A percentile compares a stretch with the other conserved stretches of the same genome.
These are phyloP conservation scores for Arthrobotrys conoides DNA, from an alignment of 2,329 filamentous ascomycete genomes.

Conservation along the genomic window DNA sequence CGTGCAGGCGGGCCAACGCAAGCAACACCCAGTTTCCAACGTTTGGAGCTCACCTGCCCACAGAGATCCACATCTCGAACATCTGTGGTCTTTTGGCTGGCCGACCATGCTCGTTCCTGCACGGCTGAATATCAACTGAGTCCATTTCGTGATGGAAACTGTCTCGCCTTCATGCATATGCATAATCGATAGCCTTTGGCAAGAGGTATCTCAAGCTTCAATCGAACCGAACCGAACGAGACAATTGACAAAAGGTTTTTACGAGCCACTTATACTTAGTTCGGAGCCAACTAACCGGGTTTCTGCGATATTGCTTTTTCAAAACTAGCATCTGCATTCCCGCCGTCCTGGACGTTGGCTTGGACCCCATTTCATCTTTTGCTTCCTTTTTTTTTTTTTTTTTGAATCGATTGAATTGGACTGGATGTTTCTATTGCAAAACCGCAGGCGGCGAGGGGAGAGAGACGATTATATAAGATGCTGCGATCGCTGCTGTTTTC, in stretches of 20 bases:
- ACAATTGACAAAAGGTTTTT: constrained; percentile 15
- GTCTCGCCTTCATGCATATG: constrained; percentile 27
- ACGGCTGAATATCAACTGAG: constrained; percentile 24
- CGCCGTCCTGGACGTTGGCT: constrained; percentile 19
- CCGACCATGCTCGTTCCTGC: constrained; percentile 1
- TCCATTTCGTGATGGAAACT: constrained; percentile 29
- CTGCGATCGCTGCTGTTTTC: constrained; percentile 21
- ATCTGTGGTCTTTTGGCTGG: constrained; percentile 8
- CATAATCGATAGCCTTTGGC: constrained; percentile 11
- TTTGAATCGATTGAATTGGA: constrained; percentile 1
- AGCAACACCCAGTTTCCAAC: constrained; percentile 31
- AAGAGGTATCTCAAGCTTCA: background rate
- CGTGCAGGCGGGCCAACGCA: constrained; percentile 34
- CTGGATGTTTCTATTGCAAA: background rate
- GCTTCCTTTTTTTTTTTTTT: background rate
- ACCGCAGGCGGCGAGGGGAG: background rate
- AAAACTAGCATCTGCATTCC: constrained; percentile 10
- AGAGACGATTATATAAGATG: constrained; percentile 34
- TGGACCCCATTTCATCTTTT: constrained; percentile 16
- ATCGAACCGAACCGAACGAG: constrained; percentile 10
- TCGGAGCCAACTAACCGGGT: constrained; percentile 24
- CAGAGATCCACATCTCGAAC: constrained; percentile 30
- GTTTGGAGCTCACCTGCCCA: constrained; percentile 29
- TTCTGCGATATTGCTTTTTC: constrained; percentile 25
- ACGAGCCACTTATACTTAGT: background rate